Conservation (phyloP, 768 basidiomycete species). For the Rhizopogon roseolus region DNA sequence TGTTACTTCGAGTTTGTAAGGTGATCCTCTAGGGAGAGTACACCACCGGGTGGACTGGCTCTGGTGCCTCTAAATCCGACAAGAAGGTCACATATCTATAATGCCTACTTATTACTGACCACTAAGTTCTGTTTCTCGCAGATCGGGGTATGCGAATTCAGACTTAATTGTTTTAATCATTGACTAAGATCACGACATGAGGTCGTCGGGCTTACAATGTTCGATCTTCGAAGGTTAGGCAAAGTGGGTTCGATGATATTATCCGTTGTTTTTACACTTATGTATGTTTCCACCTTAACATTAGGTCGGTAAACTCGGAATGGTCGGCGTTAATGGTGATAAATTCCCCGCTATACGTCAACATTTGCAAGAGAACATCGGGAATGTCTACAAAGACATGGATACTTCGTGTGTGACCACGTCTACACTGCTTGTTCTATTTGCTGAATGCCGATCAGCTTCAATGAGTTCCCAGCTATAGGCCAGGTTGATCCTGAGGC, state of each 20-base stretch:
- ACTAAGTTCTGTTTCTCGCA: conserved; percentile 18
- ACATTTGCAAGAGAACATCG: conserved; percentile 82
- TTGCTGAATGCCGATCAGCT: conserved; percentile 36
- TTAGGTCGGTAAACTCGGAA: conserved; percentile 67
- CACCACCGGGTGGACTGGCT: conserved; percentile 90
- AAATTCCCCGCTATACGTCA: conserved; percentile 84
- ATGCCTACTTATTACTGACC: not conserved
- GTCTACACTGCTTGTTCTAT: not conserved
- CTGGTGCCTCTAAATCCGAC: conserved; percentile 91
- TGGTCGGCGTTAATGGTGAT: conserved; percentile 86
- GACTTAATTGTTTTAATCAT: conserved; percentile 3
- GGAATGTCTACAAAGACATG: conserved; percentile 80
- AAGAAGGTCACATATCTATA: conserved; percentile 62
- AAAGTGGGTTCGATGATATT: conserved; percentile 44
- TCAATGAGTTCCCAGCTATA: conserved; percentile 75
- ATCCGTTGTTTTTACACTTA: conserved; percentile 1
- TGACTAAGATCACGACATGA: conserved; percentile 27
- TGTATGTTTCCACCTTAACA: conserved; percentile 11
- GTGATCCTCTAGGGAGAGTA: conserved; percentile 65
- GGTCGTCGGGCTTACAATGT: conserved; percentile 88
- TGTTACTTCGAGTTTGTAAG: not conserved
- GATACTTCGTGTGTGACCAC: conserved; percentile 59
- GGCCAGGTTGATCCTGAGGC: conserved; percentile 70
- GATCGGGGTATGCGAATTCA: conserved; percentile 56
- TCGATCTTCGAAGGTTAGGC: conserved; percentile 80